Base-by-base conservation (phyloP, 208 protist genomes). In the Trypanosoma platydactyli region DNA sequence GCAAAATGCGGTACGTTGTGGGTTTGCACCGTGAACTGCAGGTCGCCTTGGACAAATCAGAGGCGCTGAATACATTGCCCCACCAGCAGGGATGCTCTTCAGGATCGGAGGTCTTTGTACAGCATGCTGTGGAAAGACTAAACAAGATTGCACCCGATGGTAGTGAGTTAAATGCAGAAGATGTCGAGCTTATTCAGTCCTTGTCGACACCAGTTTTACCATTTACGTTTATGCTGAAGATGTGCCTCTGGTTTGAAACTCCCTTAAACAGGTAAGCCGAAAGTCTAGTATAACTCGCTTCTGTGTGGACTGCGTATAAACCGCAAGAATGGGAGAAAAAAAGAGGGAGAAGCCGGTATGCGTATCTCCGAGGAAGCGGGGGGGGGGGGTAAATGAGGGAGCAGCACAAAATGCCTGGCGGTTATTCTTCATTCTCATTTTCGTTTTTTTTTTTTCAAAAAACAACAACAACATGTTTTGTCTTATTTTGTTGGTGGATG, bases 151-250 rank as follows among this genome's bases (percentile, higher is more conserved):
- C 35, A 33, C 35, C 55, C 5, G 52, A 64, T 38, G 68, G 49
- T 25, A 78, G 24, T 16, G 59, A 67, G 4, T 65, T 27, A 11
- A 59, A 69, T 0, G 75, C 80, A n/a, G 73, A 79, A 44, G 63
- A 73, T 38, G 62, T 80, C 0, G 69, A 81, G n/a, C 46, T 65
- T 6, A 71, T 71, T 5, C 55, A 73, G 25, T 51, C 30, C 0
- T 50, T 86, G 1, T 76, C 76, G 29, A 67, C 22, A 6, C 90
- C 90, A 0, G 90, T 96, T 27, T 35, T 96, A 3, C 90, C 90
- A 11, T 96, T 91, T 68, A 94, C 90, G 24, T 96, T 94, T 73
- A 94, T 96, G 87, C 74, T 96, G 1, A 96, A 96, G 64, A 83
- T 80, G 68, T 96, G 88, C 52, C 44, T 96, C 22, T 96, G 90